These are phyloP conservation scores for Cercospora sp. DNA, from an alignment of 2,329 filamentous ascomycete genomes.

Conservation along the genomic window DNA sequence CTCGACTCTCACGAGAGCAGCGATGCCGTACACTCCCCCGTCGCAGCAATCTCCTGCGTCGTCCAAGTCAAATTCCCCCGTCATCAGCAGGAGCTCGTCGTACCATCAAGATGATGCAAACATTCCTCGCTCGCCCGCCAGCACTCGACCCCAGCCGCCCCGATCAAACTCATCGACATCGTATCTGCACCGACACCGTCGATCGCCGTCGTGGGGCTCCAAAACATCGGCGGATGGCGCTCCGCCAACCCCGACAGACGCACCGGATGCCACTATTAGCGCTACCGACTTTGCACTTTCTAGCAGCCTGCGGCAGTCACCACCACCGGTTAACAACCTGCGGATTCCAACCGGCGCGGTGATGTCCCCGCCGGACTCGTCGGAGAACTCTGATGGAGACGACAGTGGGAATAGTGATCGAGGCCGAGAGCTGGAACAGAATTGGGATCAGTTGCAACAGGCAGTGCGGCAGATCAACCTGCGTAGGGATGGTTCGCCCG, in stretches of 20 bases:
- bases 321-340: conserved; percentile 74
- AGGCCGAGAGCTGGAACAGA: conserved; percentile 45
- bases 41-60: conserved; percentile 62
- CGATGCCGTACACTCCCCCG: conserved; percentile 87
- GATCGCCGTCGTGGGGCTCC: conserved; percentile 53
- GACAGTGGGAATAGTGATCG: conserved; percentile 37
- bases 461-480: conserved; percentile 79
- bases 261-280: conserved; percentile 19
- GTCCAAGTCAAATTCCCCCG: conserved; percentile 55
- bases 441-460: conserved; percentile 69
- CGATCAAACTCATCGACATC: conserved; percentile 60
- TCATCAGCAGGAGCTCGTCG: conserved; percentile 53
- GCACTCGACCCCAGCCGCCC: conserved; percentile 51
- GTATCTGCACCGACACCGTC: conserved; percentile 62
- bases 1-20: conserved; percentile 23
- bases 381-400: conserved; percentile 78
- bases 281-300: conserved; percentile 43
- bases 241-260: conserved; percentile 36
- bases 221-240: conserved; percentile 25
- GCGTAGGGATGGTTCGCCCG: conserved; percentile 60
- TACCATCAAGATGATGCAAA: conserved; percentile 44
- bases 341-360: conserved; percentile 80
- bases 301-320: conserved; percentile 75
- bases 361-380: conserved; percentile 88
- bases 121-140: conserved; percentile 38